Evolutionary conservation across 2,329 filamentous ascomycete genomes (phyloP).

Genomic region (Apiospora malaysiana): DNA sequence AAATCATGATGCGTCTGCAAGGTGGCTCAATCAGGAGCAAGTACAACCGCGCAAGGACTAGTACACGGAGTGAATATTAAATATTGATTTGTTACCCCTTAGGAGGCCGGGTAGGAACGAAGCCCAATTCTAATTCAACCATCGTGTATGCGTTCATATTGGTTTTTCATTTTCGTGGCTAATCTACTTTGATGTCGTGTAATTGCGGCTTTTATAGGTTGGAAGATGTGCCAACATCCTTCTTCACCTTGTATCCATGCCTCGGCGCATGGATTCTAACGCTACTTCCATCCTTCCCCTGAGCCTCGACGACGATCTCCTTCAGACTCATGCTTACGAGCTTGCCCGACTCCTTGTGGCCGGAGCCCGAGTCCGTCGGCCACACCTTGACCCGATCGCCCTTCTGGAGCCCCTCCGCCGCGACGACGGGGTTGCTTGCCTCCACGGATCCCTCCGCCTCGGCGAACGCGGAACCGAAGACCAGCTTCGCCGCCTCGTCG

Average conservation of each 20-base stretch:
- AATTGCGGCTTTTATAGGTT: not conserved
- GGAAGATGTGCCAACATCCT: slow-evolving; percentile 29
- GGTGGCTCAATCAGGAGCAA: too few species aligned
- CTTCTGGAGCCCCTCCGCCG: slow-evolving; percentile 52
- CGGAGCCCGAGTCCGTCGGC: slow-evolving; percentile 67
- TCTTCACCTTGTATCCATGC: slow-evolving; percentile 59
- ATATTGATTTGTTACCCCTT: too few species aligned
- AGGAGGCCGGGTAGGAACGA: too few species aligned
- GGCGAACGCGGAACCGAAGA: slow-evolving; percentile 52
- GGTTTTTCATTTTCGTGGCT: too few species aligned
- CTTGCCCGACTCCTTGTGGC: slow-evolving; percentile 62
- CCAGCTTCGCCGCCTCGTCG: slow-evolving; percentile 55
- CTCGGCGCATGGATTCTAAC: slow-evolving; percentile 67
- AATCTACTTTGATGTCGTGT: not conserved
- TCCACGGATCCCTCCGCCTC: slow-evolving; percentile 54
- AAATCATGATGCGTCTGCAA: too few species aligned
- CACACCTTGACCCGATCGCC: slow-evolving; percentile 63
- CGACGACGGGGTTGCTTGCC: slow-evolving; percentile 51
- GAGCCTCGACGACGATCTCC: slow-evolving; percentile 65
- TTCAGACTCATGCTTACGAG: slow-evolving; percentile 57
- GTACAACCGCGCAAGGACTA: not conserved
- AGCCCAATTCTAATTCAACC: too few species aligned
- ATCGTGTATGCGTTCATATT: too few species aligned
- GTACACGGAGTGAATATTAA: not conserved
- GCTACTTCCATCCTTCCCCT: slow-evolving; percentile 43